Base-by-base conservation (phyloP, 1,284 basidiomycete genomes). In the Megacollybia platyphylla region DNA sequence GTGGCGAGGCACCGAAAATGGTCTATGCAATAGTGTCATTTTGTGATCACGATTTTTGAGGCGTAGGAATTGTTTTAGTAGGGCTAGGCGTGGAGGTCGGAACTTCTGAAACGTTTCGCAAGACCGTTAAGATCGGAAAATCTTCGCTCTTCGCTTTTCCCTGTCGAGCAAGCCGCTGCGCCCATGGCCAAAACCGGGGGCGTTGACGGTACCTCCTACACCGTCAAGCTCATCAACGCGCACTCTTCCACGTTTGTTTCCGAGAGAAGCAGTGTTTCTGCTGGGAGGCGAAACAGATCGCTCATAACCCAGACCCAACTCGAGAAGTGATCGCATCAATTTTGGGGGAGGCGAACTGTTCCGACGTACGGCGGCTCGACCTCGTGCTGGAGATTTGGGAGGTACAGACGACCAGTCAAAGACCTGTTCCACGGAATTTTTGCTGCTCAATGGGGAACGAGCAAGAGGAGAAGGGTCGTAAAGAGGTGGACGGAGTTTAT, bases 91-190 rank as follows among this genome's bases (percentile, higher is more conserved):
- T 24, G 20, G 1, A 24, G 20, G 20, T 5, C 20, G 20, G 20
- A 24, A 5, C 20, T 24, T 24, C 20, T 34, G 31, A 34, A 34
- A 34, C 31, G 4, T 11, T 34, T 34, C 31, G 15, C 15, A 11
- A 15, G 15, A 11, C 15, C 15, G 31, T 34, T 34, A 34, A 15
- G 11, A 34, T 34, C 31, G 31, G 31, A 34, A 34, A 15, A 34
- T 4, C 15, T 15, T 11, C 2, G 18, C 39, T 6, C 11, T 29
- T 27, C 39, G 15, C 18, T 27, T 26, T 29, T 40, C 71, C 31
- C 76, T 65, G 47, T 70, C 65, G 46, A 70, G 46, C 40, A 79
- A 55, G 7, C 76, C 77, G 45, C 73, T 79, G 41, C 76, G 68
- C 41, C 76, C 76, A 29, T 61, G 57, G 7, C 74, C 76, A 44